Percentiles rank a stretch among this genome's conserved stretches.
These are phyloP conservation scores for Eucommia ulmoides DNA, from an alignment of 257 asterid genomes.

Conservation along the genomic window DNA sequence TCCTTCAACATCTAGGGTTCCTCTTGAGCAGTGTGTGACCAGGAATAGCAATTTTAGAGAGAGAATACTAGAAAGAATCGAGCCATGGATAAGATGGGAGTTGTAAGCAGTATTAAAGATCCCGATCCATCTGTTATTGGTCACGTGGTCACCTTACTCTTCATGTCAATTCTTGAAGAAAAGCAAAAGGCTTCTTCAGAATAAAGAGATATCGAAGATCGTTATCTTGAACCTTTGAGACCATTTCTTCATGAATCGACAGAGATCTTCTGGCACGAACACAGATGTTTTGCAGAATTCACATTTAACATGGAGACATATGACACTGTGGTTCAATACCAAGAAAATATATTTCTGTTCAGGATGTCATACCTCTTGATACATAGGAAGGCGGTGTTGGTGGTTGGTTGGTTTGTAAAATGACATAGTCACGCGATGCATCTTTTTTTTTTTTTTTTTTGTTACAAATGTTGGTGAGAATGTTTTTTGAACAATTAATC, in stretches of 20 bases:
- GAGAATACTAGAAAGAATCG: constrained; percentile 26
- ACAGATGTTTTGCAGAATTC: constrained; percentile 51
- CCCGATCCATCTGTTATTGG: constrained; percentile 52
- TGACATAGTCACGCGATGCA: too few species aligned
- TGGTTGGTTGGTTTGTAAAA: too few species aligned
- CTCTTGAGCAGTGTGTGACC: constrained; percentile 16
- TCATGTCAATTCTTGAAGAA: constrained; percentile 17
- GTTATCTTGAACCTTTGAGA: constrained; percentile 35
- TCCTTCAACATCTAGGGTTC: constrained; percentile 18
- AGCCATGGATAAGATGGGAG: constrained; percentile 49
- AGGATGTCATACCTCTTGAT: too few species aligned
- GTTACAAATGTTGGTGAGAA: too few species aligned
- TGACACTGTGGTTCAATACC: constrained; percentile 36
- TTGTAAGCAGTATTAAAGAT: constrained; percentile 43
- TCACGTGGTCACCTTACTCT: constrained; percentile 42
- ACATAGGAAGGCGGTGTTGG: too few species aligned
- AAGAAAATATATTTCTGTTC: too few species aligned
- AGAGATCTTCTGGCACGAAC: constrained; percentile 48
- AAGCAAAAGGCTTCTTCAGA: constrained; percentile 10
- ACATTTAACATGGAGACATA: constrained; percentile 35
- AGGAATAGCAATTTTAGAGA: constrained; percentile 15
- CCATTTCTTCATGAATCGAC: constrained; percentile 34
- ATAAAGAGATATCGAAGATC: constrained; percentile 12
- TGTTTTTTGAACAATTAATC: too few species aligned
- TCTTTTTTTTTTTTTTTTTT: too few species aligned